Evolutionary conservation across 768 basidiomycete species (phyloP), one percentile per base, ranked within the genome.

Genomic region (Goffeauzyma gilvescens): DNA sequence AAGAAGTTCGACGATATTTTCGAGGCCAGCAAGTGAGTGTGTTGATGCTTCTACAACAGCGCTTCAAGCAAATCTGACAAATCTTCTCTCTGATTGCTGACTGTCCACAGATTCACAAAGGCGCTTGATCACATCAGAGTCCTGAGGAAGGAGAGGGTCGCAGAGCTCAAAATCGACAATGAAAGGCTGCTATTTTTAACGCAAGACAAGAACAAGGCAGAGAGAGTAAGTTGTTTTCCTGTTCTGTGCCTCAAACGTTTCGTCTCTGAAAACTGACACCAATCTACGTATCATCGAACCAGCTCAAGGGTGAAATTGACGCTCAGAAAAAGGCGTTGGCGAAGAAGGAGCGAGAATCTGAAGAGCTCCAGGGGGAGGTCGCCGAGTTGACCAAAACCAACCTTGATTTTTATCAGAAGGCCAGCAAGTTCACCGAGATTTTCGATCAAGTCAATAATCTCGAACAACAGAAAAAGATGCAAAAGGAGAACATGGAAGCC

Each of bases 1-100:
- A 96, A 95, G 72, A 96, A 96, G 61, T 98, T 98, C 48, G 93
- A 98, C 55, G 93, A 98, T 55, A 98, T 98, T 44, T 96, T 98
- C 55, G 93, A 98, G 64, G 93, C 93, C 3, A 96, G 89, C 15
- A 80, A 81, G 86, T 63, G 34, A 49, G 59, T 82, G 38, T 24
- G 68, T 57, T 31, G 1, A 4, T 20, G 23, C 23, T 23, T 44
- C 32, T 26, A 5, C 35, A 8, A n/a, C 18, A 4, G 24, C 18
- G n/a, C 22, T 14, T 15, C 10, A 30, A 23, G 27, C 6, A 33
- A 17, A 28, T 27, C 31, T 12, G 38, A 12, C 8, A 14, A 17
- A 21, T 28, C 5, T 14, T 2, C n/a, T 9, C 9, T 22, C 8
- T 7, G 21, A 21, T 20, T 22, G 8, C 37, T 43, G 4, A 20